Conservation (phyloP, 2,329 filamentous ascomycete species). For the Aspergillus sp. region DNA sequence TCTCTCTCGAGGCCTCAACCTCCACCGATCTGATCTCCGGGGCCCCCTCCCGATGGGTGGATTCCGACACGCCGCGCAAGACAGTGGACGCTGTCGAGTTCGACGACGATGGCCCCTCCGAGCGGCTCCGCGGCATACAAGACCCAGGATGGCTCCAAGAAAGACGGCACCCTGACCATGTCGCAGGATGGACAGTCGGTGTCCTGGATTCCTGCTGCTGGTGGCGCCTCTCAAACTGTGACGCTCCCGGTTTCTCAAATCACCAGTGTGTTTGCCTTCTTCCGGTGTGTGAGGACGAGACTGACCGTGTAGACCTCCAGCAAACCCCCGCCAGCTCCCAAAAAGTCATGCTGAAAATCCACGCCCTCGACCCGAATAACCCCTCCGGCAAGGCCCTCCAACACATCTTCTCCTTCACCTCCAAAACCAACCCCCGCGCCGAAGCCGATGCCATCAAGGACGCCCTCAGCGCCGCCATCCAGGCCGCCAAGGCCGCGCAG, state of each 20-base stretch:
- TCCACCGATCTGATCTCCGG: too few species aligned
- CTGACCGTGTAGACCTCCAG: conserved; percentile 68
- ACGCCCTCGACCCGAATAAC: conserved; percentile 62
- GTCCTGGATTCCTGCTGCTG: conserved; percentile 73
- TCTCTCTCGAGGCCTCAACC: too few species aligned
- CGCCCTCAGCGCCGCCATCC: conserved; percentile 73
- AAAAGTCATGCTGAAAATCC: conserved; percentile 93
- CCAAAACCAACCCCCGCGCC: conserved; percentile 67
- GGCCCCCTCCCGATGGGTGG: conserved; percentile 37
- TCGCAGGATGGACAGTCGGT: conserved; percentile 71
- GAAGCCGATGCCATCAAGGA: conserved; percentile 88
- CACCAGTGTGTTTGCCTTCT: conserved; percentile 62
- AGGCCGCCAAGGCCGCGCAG: conserved; percentile 59
- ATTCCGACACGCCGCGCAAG: conserved; percentile 30
- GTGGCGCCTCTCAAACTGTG: conserved; percentile 62
- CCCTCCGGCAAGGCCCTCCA: conserved; percentile 52
- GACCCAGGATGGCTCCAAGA: conserved; percentile 56
- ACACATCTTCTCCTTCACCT: conserved; percentile 89
- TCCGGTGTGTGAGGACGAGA: neutral
- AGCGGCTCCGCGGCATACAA: conserved; percentile 77
- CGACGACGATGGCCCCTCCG: conserved; percentile 46
- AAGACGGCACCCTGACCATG: conserved; percentile 80
- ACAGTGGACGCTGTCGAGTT: conserved; percentile 39
- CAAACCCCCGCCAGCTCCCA: conserved; percentile 85
- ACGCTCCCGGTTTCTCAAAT: conserved; percentile 73